Base-by-base conservation (phyloP, 495 filamentous ascomycete genomes). In the Margaritispora aquatica region DNA sequence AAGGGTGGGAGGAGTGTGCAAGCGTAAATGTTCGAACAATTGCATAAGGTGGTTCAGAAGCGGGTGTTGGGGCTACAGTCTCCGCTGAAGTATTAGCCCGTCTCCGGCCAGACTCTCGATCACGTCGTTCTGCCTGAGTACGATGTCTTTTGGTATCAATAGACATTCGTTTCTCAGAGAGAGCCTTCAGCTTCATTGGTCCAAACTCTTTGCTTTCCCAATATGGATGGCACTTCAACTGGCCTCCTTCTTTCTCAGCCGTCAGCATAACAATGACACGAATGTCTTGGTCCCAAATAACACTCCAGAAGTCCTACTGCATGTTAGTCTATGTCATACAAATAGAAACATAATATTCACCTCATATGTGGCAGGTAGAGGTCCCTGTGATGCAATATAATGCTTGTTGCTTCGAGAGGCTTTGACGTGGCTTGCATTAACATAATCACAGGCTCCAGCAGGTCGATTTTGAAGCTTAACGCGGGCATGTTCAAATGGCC, bases 371-470 rank as follows among this genome's bases (percentile, higher is more conserved):
- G 89, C 86, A 24, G 94, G 95, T 23, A 97, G 78, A 46, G 94
- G 94, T 2, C 90, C 94, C 71, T 98, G 94, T 10, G 90, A 92
- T 20, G 95, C 93, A 71, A 98, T 97, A 70, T 98, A 98, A 24
- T 85, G 80, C 73, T 91, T 96, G 70, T 90, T 82, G 63, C 88
- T 92, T 64, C 86, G 77, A 54, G 81, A 79, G 9, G 91, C 80
- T 68, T 88, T 85, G 57, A 97, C 74, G 59, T 95, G 83, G 71
- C 88, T 97, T 10, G 91, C 94, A 70, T 98, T 98, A 70, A 98
- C 85, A 70, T 98, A 98, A 70, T 98, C 94, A 73, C 93, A 96
- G 34, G 73, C 80, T 1, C 88, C 88, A n/a, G 79, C 74, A 0
- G 80, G 76, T 31, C 87, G 79, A 47, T 82, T 84, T 59, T 88